Evolutionary conservation across 1,139 yeast species (phyloP), one percentile per base, ranked within the genome.

Genomic region (Debaryomyces coudertii): DNA sequence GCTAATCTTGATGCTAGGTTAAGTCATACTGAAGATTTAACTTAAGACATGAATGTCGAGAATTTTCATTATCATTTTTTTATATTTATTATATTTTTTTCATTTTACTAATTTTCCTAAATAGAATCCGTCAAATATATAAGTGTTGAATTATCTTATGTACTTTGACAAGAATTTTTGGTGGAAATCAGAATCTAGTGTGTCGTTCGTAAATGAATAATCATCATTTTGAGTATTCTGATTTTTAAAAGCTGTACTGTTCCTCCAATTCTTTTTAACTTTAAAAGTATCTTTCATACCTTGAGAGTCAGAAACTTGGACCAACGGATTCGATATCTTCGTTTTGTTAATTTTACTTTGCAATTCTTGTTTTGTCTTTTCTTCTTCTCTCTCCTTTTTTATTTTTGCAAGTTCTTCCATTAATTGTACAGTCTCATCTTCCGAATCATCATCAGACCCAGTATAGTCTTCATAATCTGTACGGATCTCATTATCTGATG

Each of bases 111-210:
- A 28, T 28, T 24, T 8, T n/a, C 28, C n/a, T 6, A 15, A 15
- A 15, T 29, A 8, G 15, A 20, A 29, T 29, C 14, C 16, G 14
- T 18, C 24, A 33, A 16, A 33, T 33, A 33, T 9, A 33, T 11
- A 33, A n/a, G 9, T 33, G 11, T 15, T 23, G 35, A 16, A 35
- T 60, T 60, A 85, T 51, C 73, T 72, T 12, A 89, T 71, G 57
- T 81, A 87, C 56, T 82, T 84, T 47, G 83, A 76, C 66, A 90
- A 67, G 58, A 90, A 90, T 50, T 81, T 77, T 52, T 80, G 75
- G 61, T 90, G 96, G 54, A 79, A 81, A 18, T 85, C 85, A 4
- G 93, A 85, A 44, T 82, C 71, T 18, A 86, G 62, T 49, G 88
- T 71, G 56, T 88, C 88, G 50, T 86, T 87, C 16, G 87, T 76